Evolutionary conservation across 768 basidiomycete genomes (phyloP).

Genomic region (Tylopilus balloui): DNA sequence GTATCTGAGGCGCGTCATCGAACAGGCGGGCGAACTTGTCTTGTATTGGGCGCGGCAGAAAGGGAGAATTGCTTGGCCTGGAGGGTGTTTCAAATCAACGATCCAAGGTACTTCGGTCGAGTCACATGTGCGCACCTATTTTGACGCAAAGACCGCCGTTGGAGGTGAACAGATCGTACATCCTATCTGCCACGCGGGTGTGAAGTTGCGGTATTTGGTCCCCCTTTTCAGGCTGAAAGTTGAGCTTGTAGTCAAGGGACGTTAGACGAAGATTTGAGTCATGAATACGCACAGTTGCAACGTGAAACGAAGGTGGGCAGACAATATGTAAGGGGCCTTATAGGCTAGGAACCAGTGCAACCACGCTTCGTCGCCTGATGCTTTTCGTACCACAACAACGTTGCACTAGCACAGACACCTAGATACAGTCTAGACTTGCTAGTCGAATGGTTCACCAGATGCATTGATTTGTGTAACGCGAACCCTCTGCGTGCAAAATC

Average conservation of each 20-base stretch:
- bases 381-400: too few relatives aligned
- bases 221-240: constrained; percentile 71
- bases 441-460: too few relatives aligned
- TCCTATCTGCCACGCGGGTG: constrained; percentile 73
- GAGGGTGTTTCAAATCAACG: too few relatives aligned
- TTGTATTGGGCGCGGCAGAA: constrained; percentile 81
- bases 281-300: neutral
- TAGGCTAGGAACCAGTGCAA: too few relatives aligned
- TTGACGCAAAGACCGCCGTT: constrained; percentile 89
- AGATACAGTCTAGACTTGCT: too few relatives aligned
- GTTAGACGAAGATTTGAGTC: constrained; percentile 36
- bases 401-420: too few relatives aligned
- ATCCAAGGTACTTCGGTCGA: too few relatives aligned
- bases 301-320: constrained; percentile 2
- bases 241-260: constrained; percentile 81
- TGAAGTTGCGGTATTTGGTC: constrained; percentile 78
- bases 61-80: constrained; percentile 79
- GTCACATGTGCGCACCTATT: constrained; percentile 52
- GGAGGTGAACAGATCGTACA: constrained; percentile 70
- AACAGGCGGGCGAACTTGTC: constrained; percentile 79
- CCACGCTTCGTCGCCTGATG: too few relatives aligned
- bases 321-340: too few relatives aligned
- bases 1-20: constrained; percentile 84
- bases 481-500: too few relatives aligned
- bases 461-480: too few relatives aligned